A percentile compares a stretch with the other conserved stretches of the same genome.
phyloP scores from a whole-genome alignment of 495 filamentous ascomycete species.

The Daldinia caldariorum region DNA sequence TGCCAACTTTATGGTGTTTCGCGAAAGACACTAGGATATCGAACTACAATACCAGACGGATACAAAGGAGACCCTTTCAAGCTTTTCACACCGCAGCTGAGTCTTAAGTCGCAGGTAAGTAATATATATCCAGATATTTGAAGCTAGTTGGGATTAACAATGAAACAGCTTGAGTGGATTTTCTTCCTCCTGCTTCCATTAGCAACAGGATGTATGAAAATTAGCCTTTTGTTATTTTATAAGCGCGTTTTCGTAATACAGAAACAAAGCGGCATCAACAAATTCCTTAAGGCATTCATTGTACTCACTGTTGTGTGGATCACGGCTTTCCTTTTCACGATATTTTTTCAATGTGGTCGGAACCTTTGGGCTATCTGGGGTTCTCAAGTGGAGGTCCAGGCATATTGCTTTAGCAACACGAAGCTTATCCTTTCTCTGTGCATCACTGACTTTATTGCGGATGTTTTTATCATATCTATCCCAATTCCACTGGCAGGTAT shows the following conservation, averaged over 20 bases:
- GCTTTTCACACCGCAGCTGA: conserved; percentile 27
- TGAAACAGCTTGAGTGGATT: conserved; percentile 36
- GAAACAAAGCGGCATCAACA: conserved; percentile 17
- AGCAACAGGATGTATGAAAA: conserved; percentile 39
- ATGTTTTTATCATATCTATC: conserved; percentile 39
- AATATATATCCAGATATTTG: not conserved
- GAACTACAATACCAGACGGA: conserved; percentile 18
- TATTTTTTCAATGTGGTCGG: conserved; percentile 35
- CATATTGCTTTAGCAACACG: conserved; percentile 18
- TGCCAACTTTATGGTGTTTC: conserved; percentile 36
- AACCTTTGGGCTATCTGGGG: conserved; percentile 35
- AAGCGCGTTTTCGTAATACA: conserved; percentile 38
- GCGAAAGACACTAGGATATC: conserved; percentile 30
- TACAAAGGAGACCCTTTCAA: conserved; percentile 16
- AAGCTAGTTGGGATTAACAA: not conserved
- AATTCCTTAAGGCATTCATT: conserved; percentile 20
- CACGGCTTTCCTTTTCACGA: conserved; percentile 34
- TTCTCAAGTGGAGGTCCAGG: conserved; percentile 16
- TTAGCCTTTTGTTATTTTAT: conserved; percentile 45
- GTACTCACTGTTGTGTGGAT: conserved; percentile 17
- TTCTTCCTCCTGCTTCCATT: conserved; percentile 37
- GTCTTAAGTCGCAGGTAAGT: conserved; percentile 24
- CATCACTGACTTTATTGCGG: conserved; percentile 42
- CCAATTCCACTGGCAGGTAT: conserved; percentile 40
- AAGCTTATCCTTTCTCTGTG: conserved; percentile 30